Percentiles rank a stretch among this genome's conserved stretches.
Conservation (phyloP, 2,329 filamentous ascomycete genomes). For the Sarocladium brachiariae region DNA sequence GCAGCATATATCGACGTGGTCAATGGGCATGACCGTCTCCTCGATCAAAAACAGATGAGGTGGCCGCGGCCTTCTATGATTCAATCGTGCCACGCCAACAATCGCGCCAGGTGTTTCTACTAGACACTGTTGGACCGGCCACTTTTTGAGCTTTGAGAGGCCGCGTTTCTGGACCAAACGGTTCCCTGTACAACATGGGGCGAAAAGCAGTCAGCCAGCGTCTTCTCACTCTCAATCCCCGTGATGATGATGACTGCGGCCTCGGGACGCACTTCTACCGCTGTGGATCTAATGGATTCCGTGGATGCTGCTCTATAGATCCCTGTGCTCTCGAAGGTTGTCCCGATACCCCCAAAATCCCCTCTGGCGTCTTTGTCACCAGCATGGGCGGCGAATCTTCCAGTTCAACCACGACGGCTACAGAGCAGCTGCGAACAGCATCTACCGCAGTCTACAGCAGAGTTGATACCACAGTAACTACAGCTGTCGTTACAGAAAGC, state of each 20-base stretch:
- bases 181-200: background rate
- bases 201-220: background rate
- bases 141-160: background rate
- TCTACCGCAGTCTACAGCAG: too few species aligned
- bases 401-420: background rate
- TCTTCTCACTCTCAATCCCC: background rate
- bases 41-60: too few species aligned
- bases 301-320: constrained; percentile 3
- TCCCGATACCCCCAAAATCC: background rate
- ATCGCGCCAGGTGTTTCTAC: constrained; percentile 1
- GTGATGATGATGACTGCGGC: background rate
- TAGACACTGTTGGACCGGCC: background rate
- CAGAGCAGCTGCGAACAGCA: too few species aligned
- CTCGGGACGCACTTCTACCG: background rate
- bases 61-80: background rate
- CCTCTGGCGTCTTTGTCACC: background rate
- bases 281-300: constrained; percentile 6
- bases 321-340: background rate
- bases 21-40: too few species aligned
- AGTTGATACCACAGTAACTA: background rate
- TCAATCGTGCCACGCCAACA: background rate
- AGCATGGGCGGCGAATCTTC: too few species aligned
- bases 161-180: background rate
- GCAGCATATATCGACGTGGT: too few species aligned
- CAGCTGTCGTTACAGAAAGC: background rate